Evolutionary conservation across 2,329 filamentous ascomycete species (phyloP).

Genomic region (Trichoderma sp.): DNA sequence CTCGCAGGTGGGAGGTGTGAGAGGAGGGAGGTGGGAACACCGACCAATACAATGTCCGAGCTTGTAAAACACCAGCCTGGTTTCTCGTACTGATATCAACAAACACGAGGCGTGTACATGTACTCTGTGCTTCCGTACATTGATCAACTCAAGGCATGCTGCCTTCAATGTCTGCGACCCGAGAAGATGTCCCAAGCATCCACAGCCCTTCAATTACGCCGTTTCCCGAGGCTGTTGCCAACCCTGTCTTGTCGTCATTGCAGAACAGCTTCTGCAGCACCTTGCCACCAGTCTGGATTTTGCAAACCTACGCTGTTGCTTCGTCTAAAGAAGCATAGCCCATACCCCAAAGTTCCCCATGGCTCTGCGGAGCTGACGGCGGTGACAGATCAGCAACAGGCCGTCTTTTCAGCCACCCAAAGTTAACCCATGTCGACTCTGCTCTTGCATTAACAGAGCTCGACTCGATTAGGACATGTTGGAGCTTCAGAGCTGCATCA

Average conservation of each 20-base stretch:
- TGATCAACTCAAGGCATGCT: neutral
- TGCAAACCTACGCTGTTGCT: neutral
- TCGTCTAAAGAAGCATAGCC: conserved; percentile 11
- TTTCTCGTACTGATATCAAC: neutral
- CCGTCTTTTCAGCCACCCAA: conserved; percentile 19
- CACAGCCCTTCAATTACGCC: neutral
- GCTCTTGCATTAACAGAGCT: conserved; percentile 1
- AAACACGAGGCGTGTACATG: neutral
- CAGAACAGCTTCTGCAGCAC: neutral
- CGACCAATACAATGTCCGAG: neutral
- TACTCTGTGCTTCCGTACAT: neutral
- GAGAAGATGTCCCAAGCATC: neutral
- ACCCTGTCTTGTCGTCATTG: neutral
- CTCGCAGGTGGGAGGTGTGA: neutral
- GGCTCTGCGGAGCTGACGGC: conserved; percentile 14
- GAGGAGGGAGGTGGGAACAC: conserved; percentile 8
- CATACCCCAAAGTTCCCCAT: conserved; percentile 4
- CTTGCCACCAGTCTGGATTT: neutral
- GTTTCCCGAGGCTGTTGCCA: neutral
- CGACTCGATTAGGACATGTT: neutral
- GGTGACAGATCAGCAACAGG: conserved; percentile 20
- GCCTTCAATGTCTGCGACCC: neutral
- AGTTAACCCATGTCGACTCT: neutral
- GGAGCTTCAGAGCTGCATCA: neutral
- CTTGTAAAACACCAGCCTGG: neutral